Percentiles rank a stretch among this genome's conserved stretches.
phyloP scores from a whole-genome alignment of 2,329 filamentous ascomycete species.

The Monosporascus sp. region DNA sequence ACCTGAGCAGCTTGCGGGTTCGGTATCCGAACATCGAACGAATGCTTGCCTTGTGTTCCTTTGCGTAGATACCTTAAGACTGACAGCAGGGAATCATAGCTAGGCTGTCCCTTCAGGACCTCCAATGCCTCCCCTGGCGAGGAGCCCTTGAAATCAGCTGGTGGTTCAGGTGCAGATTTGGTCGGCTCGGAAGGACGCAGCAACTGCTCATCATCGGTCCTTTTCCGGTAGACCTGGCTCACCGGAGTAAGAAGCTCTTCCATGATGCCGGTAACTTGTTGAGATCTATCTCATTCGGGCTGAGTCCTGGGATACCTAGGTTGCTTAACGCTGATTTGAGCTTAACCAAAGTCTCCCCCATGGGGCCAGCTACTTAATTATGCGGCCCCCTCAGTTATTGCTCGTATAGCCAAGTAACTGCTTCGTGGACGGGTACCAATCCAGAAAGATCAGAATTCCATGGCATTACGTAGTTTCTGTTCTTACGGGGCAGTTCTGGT shows the following conservation, averaged over 20 bases:
- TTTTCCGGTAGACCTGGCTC: conserved; percentile 44
- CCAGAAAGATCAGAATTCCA: no score
- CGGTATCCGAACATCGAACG: conserved; percentile 56
- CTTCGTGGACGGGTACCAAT: no score
- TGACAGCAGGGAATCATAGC: conserved; percentile 48
- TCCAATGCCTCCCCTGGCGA: conserved; percentile 51
- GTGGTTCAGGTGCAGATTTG: conserved; percentile 6
- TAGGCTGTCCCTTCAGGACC: conserved; percentile 56
- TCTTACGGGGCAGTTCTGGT: no score
- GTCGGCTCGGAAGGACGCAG: conserved; percentile 30
- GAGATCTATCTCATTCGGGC: conserved; percentile 3
- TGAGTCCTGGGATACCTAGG: not conserved
- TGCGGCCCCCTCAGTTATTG: no score
- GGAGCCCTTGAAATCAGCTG: conserved; percentile 14
- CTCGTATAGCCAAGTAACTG: no score
- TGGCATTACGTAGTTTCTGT: no score
- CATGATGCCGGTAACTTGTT: conserved; percentile 32
- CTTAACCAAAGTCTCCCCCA: no score
- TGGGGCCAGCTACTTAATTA: no score
- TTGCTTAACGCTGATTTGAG: not conserved
- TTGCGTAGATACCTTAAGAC: conserved; percentile 47
- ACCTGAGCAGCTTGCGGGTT: conserved; percentile 68
- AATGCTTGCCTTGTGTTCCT: conserved; percentile 14
- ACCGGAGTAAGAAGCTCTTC: conserved; percentile 50
- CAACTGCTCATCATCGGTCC: conserved; percentile 30